Evolutionary conservation across 1,284 basidiomycete genomes (phyloP).

Genomic region (Rhodotorula sp.): DNA sequence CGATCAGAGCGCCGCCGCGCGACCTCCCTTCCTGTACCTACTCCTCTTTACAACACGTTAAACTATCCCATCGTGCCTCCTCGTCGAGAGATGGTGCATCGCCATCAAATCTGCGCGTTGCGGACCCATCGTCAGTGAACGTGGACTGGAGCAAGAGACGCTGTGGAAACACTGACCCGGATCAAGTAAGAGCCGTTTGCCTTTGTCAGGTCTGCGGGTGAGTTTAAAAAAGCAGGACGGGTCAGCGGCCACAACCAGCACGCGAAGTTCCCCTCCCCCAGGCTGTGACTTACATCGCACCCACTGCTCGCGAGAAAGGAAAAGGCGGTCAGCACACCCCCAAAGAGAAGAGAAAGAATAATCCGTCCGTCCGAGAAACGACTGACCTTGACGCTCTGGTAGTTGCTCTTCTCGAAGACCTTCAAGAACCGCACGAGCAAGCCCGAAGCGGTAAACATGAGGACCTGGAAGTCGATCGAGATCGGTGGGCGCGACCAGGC

Average conservation of each 20-base stretch:
- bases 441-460: constrained; percentile 98
- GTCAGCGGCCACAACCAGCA: neutral
- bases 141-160: neutral
- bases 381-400: constrained; percentile 58
- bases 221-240: neutral
- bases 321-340: too few relatives aligned
- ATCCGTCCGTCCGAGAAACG: neutral
- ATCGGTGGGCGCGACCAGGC: constrained; percentile 97
- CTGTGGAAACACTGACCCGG: constrained; percentile 56
- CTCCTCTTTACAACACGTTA: too few relatives aligned
- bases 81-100: too few relatives aligned
- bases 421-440: constrained; percentile 95
- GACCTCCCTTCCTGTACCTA: too few relatives aligned
- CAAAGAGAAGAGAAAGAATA: neutral
- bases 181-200: constrained; percentile 83
- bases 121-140: neutral
- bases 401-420: constrained; percentile 94
- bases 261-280: neutral
- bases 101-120: neutral
- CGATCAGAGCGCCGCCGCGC: too few relatives aligned
- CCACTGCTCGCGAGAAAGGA: constrained; percentile 6
- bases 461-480: constrained; percentile 94
- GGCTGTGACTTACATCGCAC: constrained; percentile 22
- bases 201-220: constrained; percentile 65
- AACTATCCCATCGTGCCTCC: too few relatives aligned